These are phyloP conservation scores for Trichoderma sp. DNA, from an alignment of 2,329 filamentous ascomycete genomes.

Conservation along the genomic window DNA sequence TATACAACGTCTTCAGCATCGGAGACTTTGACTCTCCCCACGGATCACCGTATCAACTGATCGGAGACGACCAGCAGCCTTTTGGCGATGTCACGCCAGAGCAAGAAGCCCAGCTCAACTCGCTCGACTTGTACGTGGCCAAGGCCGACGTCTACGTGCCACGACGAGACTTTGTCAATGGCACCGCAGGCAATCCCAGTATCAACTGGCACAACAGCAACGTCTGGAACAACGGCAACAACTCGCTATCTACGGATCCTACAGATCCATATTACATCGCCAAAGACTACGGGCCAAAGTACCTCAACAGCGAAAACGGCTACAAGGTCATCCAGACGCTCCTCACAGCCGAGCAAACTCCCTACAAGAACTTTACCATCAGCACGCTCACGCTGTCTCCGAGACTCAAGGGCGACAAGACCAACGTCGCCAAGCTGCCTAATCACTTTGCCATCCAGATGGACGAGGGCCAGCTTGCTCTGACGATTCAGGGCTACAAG, in stretches of 20 bases:
- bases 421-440: conserved; percentile 14
- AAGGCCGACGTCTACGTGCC: conserved; percentile 21
- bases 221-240: conserved; percentile 25
- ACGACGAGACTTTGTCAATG: conserved; percentile 25
- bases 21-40: conserved; percentile 19
- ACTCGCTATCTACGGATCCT: conserved; percentile 16
- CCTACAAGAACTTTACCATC: conserved; percentile 24
- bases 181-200: conserved; percentile 20
- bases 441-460: conserved; percentile 28
- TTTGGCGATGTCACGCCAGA: conserved; percentile 24
- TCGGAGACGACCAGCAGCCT: conserved; percentile 18
- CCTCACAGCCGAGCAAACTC: conserved; percentile 19
- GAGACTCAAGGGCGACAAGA: conserved; percentile 20
- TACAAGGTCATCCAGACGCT: conserved; percentile 27
- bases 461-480: conserved; percentile 27
- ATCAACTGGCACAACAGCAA: conserved; percentile 22
- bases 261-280: conserved; percentile 25
- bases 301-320: conserved; percentile 23
- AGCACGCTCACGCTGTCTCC: conserved; percentile 24
- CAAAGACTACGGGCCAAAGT: conserved; percentile 27
- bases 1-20: conserved; percentile 22
- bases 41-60: conserved; percentile 22
- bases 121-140: conserved; percentile 23
- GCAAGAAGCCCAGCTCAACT: conserved; percentile 1
- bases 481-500: conserved; percentile 26